Evolutionary conservation across 768 basidiomycete species (phyloP).

Genomic region (Obba rivulosa): DNA sequence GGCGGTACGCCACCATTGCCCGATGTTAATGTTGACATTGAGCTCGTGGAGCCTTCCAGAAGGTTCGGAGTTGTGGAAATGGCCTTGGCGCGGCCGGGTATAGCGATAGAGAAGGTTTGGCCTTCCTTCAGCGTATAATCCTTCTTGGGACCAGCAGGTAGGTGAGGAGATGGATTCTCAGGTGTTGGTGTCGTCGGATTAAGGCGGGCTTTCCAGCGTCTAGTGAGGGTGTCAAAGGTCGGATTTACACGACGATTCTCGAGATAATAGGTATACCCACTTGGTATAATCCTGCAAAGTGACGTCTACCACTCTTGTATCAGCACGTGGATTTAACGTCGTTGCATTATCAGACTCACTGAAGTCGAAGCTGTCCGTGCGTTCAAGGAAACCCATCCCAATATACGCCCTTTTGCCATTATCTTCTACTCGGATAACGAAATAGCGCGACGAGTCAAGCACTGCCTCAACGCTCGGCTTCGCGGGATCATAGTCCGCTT

Average conservation of each 20-base stretch:
- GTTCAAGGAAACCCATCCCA: constrained; percentile 88
- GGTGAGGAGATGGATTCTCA: constrained; percentile 53
- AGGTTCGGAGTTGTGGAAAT: constrained; percentile 31
- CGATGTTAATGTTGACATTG: constrained; percentile 7
- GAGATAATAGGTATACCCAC: constrained; percentile 29
- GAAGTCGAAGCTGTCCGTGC: constrained; percentile 88
- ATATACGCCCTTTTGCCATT: constrained; percentile 85
- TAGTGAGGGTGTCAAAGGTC: constrained; percentile 23
- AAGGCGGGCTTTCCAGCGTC: constrained; percentile 59
- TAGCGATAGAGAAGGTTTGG: constrained; percentile 87
- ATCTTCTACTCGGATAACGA: constrained; percentile 89
- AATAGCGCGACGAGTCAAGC: constrained; percentile 91
- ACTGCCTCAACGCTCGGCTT: constrained; percentile 92
- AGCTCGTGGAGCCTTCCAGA: constrained; percentile 21
- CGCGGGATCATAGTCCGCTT: constrained; percentile 71
- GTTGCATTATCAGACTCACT: constrained; percentile 70
- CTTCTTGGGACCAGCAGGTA: constrained; percentile 79
- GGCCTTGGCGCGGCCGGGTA: constrained; percentile 69
- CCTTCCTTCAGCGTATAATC: constrained; percentile 94
- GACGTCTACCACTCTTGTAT: constrained; percentile 49
- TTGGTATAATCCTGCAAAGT: constrained; percentile 84
- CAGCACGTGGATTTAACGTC: background rate
- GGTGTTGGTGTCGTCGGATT: constrained; percentile 43
- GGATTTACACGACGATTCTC: background rate
- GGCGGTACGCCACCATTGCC: constrained; percentile 45